These are phyloP conservation scores for Petunia secreta DNA, from an alignment of 257 asterid genomes.

Conservation along the genomic window DNA sequence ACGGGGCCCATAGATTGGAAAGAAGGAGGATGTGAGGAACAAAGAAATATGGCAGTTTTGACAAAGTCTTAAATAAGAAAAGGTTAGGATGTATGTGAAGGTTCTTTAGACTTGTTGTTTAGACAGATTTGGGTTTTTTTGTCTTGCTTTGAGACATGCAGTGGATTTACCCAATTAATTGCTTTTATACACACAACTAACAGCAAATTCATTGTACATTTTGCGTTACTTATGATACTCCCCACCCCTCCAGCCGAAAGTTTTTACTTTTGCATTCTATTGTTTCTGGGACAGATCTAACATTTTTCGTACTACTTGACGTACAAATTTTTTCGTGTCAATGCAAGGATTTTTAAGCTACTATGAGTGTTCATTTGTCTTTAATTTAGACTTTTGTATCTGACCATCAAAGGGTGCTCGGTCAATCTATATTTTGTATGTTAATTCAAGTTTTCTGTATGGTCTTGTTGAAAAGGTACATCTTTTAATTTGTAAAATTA, in stretches of 20 bases:
- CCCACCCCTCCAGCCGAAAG: neutral
- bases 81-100: neutral
- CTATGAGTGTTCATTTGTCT: too few species aligned
- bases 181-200: neutral
- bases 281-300: too few species aligned
- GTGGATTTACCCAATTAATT: neutral
- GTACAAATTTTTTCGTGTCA: too few species aligned
- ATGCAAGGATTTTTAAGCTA: too few species aligned
- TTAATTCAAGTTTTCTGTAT: too few species aligned
- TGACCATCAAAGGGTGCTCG: too few species aligned
- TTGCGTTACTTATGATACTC: neutral
- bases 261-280: neutral
- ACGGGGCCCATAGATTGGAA: neutral
- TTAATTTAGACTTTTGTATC: too few species aligned
- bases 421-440: too few species aligned
- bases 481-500: too few species aligned
- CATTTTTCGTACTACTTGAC: too few species aligned
- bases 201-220: neutral
- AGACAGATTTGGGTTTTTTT: neutral
- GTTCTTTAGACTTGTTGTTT: neutral
- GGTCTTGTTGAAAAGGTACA: too few species aligned
- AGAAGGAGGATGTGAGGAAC: neutral
- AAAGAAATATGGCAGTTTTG: neutral
- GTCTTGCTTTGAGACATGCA: constrained; percentile 2
- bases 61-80: neutral